phyloP scores from a whole-genome alignment of 345 rosid genomes.

The Gossypium turneri region DNA sequence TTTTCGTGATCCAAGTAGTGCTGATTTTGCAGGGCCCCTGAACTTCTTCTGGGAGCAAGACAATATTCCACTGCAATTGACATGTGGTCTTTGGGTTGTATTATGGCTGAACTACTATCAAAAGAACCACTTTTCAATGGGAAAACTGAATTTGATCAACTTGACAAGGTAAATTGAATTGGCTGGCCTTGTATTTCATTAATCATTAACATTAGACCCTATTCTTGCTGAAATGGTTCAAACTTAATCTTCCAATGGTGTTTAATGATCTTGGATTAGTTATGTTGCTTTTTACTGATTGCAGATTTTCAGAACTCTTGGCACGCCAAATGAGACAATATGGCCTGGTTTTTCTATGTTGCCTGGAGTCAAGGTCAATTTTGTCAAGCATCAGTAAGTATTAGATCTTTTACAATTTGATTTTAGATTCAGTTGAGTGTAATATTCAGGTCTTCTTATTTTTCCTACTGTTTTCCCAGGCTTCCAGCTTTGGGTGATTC shows the following conservation, averaged over 20 bases:
- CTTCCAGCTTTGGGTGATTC: constrained; percentile 85
- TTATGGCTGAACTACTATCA: constrained; percentile 89
- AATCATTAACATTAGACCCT: constrained; percentile 57
- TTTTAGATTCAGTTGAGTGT: constrained; percentile 19
- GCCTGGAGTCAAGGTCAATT: constrained; percentile 96
- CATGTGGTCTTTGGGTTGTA: constrained; percentile 99
- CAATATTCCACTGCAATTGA: constrained; percentile 98
- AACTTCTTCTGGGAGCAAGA: constrained; percentile 88
- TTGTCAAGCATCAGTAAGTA: constrained; percentile 96
- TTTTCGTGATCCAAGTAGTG: not conserved
- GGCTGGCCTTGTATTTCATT: not conserved
- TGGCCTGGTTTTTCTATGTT: constrained; percentile 97
- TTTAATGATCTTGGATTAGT: constrained; percentile 4
- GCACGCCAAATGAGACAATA: constrained; percentile 89
- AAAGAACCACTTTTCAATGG: constrained; percentile 94
- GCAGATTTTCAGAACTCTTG: constrained; percentile 87
- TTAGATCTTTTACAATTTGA: constrained; percentile 21
- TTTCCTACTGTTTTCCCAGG: constrained; percentile 73
- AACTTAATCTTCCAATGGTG: not conserved
- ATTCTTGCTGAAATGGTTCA: constrained; percentile 54
- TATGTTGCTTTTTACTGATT: constrained; percentile 11
- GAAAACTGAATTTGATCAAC: constrained; percentile 93
- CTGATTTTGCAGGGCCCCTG: constrained; percentile 83
- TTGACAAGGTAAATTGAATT: constrained; percentile 90
- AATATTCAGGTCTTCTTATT: constrained; percentile 40